Evolutionary conservation across 2,329 filamentous ascomycete genomes (phyloP).

Genomic region (Trichoderma simmonsii): DNA sequence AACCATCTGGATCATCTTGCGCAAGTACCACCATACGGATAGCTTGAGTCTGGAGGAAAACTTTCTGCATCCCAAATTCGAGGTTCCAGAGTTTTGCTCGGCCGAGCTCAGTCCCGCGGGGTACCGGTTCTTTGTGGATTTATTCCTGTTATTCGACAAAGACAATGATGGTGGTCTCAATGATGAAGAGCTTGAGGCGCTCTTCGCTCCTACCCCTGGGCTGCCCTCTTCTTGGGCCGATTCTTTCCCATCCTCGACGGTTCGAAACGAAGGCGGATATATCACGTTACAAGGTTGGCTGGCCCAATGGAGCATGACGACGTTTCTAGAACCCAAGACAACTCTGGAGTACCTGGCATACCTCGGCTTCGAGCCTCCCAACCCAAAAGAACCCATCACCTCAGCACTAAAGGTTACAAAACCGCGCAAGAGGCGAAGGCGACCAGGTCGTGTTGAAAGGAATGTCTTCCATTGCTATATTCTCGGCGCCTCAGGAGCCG

Average conservation of each 20-base stretch:
- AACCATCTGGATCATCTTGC: constrained; percentile 95
- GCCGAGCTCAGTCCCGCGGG: constrained; percentile 91
- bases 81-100: constrained; percentile 87
- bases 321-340: constrained; percentile 90
- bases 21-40: constrained; percentile 95
- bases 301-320: constrained; percentile 99
- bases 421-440: constrained; percentile 77
- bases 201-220: constrained; percentile 92
- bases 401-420: constrained; percentile 90
- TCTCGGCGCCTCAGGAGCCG: constrained; percentile 77
- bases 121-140: constrained; percentile 95
- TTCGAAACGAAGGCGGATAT: constrained; percentile 90
- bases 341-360: constrained; percentile 95
- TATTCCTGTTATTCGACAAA: constrained; percentile 93
- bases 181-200: constrained; percentile 74
- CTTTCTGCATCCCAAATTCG: constrained; percentile 90
- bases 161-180: constrained; percentile 96
- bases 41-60: constrained; percentile 87
- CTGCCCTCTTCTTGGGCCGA: constrained; percentile 84
- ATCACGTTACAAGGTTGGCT: constrained; percentile 97
- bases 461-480: constrained; percentile 95
- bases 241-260: constrained; percentile 88
- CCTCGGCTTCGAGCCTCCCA: constrained; percentile 83
- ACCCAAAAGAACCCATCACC: constrained; percentile 72
- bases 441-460: constrained; percentile 81